phyloP scores from a whole-genome alignment of 2,329 filamentous ascomycete species.

The Aspergillus persii region DNA sequence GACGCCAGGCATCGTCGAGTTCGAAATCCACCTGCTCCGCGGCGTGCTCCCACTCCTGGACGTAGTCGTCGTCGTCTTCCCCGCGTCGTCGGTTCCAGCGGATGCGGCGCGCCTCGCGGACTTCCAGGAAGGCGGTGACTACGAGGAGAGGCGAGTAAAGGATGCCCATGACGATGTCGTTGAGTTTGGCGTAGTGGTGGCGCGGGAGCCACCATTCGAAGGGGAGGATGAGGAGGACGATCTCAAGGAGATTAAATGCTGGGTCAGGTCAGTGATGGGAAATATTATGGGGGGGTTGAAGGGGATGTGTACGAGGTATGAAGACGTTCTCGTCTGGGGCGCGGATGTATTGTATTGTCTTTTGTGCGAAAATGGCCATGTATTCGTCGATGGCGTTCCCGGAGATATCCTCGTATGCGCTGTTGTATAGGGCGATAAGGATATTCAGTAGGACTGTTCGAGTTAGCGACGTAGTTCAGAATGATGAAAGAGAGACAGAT shows the following conservation, averaged over 20 bases:
- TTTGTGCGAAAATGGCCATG: slow-evolving; percentile 86
- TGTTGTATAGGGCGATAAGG: slow-evolving; percentile 95
- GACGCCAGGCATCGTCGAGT: slow-evolving; percentile 73
- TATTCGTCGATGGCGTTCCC: slow-evolving; percentile 93
- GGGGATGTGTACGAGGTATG: slow-evolving; percentile 63
- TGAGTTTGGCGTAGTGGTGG: slow-evolving; percentile 71
- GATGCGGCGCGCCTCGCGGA: slow-evolving; percentile 63
- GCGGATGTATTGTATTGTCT: slow-evolving; percentile 94
- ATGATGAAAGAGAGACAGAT: neutral
- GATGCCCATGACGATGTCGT: slow-evolving; percentile 82
- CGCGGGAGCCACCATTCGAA: slow-evolving; percentile 96
- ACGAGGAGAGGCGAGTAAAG: slow-evolving; percentile 83
- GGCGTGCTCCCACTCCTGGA: slow-evolving; percentile 93
- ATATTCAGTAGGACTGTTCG: slow-evolving; percentile 77
- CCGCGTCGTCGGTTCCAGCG: slow-evolving; percentile 71
- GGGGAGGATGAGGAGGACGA: slow-evolving; percentile 72
- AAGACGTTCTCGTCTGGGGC: slow-evolving; percentile 98
- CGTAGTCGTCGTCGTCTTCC: slow-evolving; percentile 83
- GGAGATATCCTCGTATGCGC: slow-evolving; percentile 91
- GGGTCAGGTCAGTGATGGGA: neutral
- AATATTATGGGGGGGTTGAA: neutral
- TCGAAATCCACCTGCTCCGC: slow-evolving; percentile 70
- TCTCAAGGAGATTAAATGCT: slow-evolving; percentile 87
- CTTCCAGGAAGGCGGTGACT: slow-evolving; percentile 72
- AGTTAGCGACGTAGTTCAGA: neutral